Percentiles rank a stretch among this genome's conserved stretches.
phyloP scores from a whole-genome alignment of 768 basidiomycete species.

The Pleurotus giganteus region DNA sequence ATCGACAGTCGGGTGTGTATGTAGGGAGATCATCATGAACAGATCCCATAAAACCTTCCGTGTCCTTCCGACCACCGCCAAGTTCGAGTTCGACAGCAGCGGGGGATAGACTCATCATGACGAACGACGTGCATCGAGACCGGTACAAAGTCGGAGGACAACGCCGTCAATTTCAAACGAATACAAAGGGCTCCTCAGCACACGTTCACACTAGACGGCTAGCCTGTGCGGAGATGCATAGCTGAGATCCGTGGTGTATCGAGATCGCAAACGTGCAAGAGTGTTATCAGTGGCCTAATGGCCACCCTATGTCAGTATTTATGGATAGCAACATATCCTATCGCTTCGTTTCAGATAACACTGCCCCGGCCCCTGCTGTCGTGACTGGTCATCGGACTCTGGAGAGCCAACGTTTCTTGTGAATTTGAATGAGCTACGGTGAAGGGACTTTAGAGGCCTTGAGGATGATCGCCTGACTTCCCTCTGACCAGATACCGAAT shows the following conservation, averaged over 20 bases:
- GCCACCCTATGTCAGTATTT: not conserved
- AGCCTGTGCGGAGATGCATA: not conserved
- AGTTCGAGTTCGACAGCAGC: not conserved
- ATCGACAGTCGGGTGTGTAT: not conserved
- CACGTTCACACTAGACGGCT: not conserved
- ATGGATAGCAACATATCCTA: not conserved
- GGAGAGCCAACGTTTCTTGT: not conserved
- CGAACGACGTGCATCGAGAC: not conserved
- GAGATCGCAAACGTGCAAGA: not conserved
- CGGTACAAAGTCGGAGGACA: constrained; percentile 1
- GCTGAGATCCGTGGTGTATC: not conserved
- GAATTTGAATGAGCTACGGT: not conserved
- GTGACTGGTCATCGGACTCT: not conserved
- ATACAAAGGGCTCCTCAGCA: not conserved
- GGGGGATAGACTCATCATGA: not conserved
- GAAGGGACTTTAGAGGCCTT: not conserved
- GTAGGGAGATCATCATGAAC: not conserved
- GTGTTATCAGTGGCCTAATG: not conserved
- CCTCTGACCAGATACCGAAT: not conserved
- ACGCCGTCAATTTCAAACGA: not conserved
- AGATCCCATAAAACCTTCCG: not conserved
- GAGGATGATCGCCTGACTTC: not conserved
- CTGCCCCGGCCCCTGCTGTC: no score
- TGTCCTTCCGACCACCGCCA: constrained; percentile 3
- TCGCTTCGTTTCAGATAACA: no score